Base-by-base conservation (phyloP, 179 eudicot species). In the Beta lomatogona region DNA sequence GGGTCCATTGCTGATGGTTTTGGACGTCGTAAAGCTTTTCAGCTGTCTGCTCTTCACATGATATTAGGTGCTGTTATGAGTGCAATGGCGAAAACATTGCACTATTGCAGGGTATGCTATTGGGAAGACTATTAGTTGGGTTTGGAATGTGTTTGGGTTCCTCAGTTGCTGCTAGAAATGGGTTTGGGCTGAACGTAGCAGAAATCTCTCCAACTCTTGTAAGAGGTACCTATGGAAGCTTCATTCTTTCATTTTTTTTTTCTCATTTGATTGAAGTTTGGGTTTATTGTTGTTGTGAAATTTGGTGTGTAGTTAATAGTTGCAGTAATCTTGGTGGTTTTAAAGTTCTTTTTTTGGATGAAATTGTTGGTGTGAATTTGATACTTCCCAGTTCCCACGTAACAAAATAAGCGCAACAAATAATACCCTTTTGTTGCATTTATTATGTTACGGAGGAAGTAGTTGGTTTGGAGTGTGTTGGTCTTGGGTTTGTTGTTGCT, bases 221-320 rank as follows among this genome's bases (percentile, higher is more conserved):
- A 72, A 89, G 98, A 88, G 98, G 98, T 76, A 95, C 98, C 78
- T 95, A 93, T 83, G 98, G 98, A 77, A 93, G 98, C 89, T 91
- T 95, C 80, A 92, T 93, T 79, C 98, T 25, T 25, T 25, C 28
- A 25, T 25, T 25, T 25, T 25, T 25, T 25, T 25, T 25, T 25
- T 25, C 28, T 25, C 28, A 25, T 25, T 25, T 0, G 28, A 25
- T 25, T 25, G 28, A 25, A 25, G 28, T 25, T 25, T 25, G 28
- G 28, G 28, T 25, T 25, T 25, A 25, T 25, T 25, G 28, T 25
- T 25, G 28, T 25, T 25, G 28, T 25, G 28, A 25, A 25, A 25
- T 25, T 25, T 25, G 28, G 28, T 25, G 28, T 25, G 28, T 25
- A 25, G 28, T 25, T 25, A 25, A 25, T 25, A 25, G 28, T 25